phyloP scores from a whole-genome alignment of 1,284 basidiomycete genomes.

The Cutaneotrichosporon dermatis region DNA sequence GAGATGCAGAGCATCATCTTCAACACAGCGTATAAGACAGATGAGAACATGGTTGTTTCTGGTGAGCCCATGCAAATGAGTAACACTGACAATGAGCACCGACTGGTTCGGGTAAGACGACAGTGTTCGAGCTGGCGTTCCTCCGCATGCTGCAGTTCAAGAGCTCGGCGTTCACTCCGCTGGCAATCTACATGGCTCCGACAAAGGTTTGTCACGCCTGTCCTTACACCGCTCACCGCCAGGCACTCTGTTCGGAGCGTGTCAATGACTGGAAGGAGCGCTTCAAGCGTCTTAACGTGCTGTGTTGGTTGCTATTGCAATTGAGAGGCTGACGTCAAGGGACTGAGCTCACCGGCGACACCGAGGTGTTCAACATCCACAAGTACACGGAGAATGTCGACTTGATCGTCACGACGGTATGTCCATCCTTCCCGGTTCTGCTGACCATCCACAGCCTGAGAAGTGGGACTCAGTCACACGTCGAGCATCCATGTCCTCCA shows the following conservation, averaged over 20 bases:
- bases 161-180: conserved; percentile 50
- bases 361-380: conserved; percentile 53
- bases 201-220: conserved; percentile 62
- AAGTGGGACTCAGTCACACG: conserved; percentile 91
- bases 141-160: conserved; percentile 65
- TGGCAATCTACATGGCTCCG: conserved; percentile 87
- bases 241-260: conserved; percentile 86
- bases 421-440: conserved; percentile 7
- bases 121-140: conserved; percentile 85
- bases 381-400: conserved; percentile 62
- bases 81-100: conserved; percentile 58
- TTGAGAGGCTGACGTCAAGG: conserved; percentile 52
- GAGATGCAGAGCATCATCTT: conserved; percentile 21
- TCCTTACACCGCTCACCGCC: background rate
- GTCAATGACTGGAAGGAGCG: conserved; percentile 77
- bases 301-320: conserved; percentile 55
- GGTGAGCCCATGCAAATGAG: conserved; percentile 52
- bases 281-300: conserved; percentile 67
- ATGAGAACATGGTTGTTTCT: conserved; percentile 76
- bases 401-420: conserved; percentile 77
- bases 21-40: conserved; percentile 54
- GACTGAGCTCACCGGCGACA: conserved; percentile 88
- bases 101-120: conserved; percentile 89
- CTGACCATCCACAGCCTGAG: conserved; percentile 61
- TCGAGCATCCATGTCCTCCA: conserved; percentile 49